phyloP scores from a whole-genome alignment of 768 basidiomycete genomes.

The Macrolepiota dolichaula region DNA sequence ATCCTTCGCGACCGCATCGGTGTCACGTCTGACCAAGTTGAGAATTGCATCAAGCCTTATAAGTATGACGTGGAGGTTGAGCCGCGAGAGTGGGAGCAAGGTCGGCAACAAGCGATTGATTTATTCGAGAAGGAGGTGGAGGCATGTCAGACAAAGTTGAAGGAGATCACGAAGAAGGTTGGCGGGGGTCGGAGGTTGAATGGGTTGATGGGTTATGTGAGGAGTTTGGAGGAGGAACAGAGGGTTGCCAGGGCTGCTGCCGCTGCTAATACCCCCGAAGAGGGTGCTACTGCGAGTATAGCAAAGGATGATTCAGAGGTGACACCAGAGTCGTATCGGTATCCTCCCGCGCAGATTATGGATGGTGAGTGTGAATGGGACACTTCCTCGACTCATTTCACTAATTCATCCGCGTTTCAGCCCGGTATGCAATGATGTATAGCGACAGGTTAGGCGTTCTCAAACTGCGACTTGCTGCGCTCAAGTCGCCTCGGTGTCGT shows the following conservation, averaged over 20 bases:
- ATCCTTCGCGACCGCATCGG: conserved; percentile 92
- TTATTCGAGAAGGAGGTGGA: conserved; percentile 81
- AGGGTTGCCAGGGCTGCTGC: conserved; percentile 48
- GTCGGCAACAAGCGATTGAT: conserved; percentile 69
- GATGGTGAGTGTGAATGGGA: conserved; percentile 69
- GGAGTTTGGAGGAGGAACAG: conserved; percentile 73
- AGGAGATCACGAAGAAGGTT: conserved; percentile 83
- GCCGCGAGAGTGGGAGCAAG: conserved; percentile 86
- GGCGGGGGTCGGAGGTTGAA: conserved; percentile 82
- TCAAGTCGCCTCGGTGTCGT: conserved; percentile 87
- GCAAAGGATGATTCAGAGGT: conserved; percentile 31
- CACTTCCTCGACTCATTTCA: neutral
- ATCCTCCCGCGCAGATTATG: conserved; percentile 85
- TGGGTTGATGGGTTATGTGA: conserved; percentile 77
- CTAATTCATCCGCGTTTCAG: conserved; percentile 36
- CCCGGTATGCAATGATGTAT: conserved; percentile 90
- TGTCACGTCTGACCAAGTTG: conserved; percentile 96
- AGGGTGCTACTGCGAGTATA: conserved; percentile 21
- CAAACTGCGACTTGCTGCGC: conserved; percentile 79
- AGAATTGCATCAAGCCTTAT: conserved; percentile 99
- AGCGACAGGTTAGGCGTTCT: conserved; percentile 77
- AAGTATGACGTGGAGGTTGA: conserved; percentile 99
- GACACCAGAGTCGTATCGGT: conserved; percentile 77
- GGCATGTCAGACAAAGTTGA: conserved; percentile 84
- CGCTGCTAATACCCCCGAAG: neutral